Base-by-base conservation (phyloP, 306 rosid genomes). In the Alnus glutinosa region DNA sequence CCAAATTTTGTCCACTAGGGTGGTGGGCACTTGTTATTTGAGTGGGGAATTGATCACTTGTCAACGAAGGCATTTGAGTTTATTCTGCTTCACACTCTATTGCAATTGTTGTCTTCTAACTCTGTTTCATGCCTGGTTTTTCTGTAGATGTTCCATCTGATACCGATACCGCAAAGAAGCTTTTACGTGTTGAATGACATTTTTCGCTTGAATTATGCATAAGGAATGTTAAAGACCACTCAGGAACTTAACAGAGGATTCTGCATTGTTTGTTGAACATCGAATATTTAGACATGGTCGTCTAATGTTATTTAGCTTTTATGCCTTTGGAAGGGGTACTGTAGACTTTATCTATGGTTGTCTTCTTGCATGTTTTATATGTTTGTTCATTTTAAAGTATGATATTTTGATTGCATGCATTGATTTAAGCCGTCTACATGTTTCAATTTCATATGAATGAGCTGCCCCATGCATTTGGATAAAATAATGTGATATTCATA, bases 61-160 rank as follows among this genome's bases (percentile, higher is more conserved):
- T 67, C 49, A 67, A 30, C 18, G 51, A 42, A 39, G 3, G 18
- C 18, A 18, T 67, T 67, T 15, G 9, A 16, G 48, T 36, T 58
- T 58, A 55, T 55, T 0, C 8, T 8, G 4, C 28, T 55, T 19
- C 12, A 14, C 19, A 6, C 46, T 58, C 66, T 37, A 8, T 46
- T 67, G 72, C 42, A 44, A 42, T 42, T 67, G 50, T 42, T 42
- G 32, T 23, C 51, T 18, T 39, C 28, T 42, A 39, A 67, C 72
- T 36, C 42, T 69, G 7, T 71, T n/a, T 23, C 11, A 67, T 15
- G 39, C 58, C 34, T 70, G 46, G 36, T 37, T 30, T 37, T 75
- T 83, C 2, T 49, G 32, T 59, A 88, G 91, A 88, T 88, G 91
- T 88, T 88, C 83, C 91, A 88, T 76, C 80, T 88, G 87, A 85